Percentiles rank a stretch among this genome's conserved stretches.
These are phyloP conservation scores for Colletotrichum falcatum DNA, from an alignment of 2,329 filamentous ascomycete species.

Conservation along the genomic window DNA sequence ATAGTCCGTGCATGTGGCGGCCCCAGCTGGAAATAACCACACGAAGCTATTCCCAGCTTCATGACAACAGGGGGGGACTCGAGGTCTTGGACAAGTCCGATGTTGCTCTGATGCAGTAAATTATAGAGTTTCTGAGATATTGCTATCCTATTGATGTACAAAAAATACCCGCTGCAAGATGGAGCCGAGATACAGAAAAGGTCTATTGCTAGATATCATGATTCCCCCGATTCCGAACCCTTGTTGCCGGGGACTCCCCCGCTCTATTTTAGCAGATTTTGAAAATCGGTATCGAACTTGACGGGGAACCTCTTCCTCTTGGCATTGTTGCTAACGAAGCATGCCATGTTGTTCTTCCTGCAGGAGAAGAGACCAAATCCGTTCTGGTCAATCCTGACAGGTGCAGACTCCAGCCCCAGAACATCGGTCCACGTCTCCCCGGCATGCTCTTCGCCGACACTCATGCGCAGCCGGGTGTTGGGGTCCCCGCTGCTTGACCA, in stretches of 20 bases:
- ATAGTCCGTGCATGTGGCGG: too few relatives aligned
- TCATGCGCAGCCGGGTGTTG: conserved; percentile 26
- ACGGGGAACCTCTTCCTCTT: conserved; percentile 31
- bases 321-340: conserved; percentile 25
- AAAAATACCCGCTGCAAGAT: not conserved
- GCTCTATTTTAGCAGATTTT: conserved; percentile 8
- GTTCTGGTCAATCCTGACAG: conserved; percentile 25
- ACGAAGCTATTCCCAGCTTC: too few relatives aligned
- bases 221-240: not conserved
- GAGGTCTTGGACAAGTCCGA: too few relatives aligned
- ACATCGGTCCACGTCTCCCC: conserved; percentile 35
- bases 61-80: not conserved
- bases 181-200: not conserved
- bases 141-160: not conserved
- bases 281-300: conserved; percentile 26
- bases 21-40: too few relatives aligned
- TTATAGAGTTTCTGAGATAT: too few relatives aligned
- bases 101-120: too few relatives aligned
- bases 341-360: conserved; percentile 21
- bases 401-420: not conserved
- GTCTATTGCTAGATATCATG: not conserved
- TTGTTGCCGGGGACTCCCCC: too few relatives aligned
- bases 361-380: conserved; percentile 25
- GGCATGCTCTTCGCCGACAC: conserved; percentile 22
- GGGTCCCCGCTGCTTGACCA: conserved; percentile 21